Base-by-base conservation (phyloP, 23 red algal genomes). In the Gracilaria caudata region DNA sequence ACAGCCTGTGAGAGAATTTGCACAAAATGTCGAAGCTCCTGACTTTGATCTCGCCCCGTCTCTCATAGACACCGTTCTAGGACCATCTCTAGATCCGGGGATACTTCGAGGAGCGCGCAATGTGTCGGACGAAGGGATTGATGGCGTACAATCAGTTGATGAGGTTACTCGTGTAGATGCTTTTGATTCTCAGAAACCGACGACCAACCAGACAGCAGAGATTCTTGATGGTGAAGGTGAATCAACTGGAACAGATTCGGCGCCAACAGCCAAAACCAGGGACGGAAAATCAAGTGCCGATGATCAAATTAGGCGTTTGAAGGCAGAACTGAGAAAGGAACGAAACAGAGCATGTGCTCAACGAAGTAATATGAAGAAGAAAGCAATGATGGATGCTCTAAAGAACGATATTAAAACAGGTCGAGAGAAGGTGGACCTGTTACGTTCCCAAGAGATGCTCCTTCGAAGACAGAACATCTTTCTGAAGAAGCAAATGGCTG, bases 331-430 rank as follows among this genome's bases (percentile, higher is more conserved):
- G 10, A 17, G 79, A 83, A 53, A 58, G 4, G 79, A 83, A 47
- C 28, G 38, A 33, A 83, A 83, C 55, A 43, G 79, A 13, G 57
- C 63, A 14, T 68, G 55, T 68, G 79, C 79, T 68, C 79, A 83
- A 32, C 53, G 79, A 66, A 66, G 57, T 10, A 83, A 83, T 39
- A 83, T 83, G 79, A 40, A 37, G n/a, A 66, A 63, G 13, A 83
- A 83, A 34, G 79, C 59, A 2, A 45, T 46, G 41, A 53, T 41
- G 30, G 79, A 83, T 28, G 55, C 79, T 37, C 40, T 83, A 11
- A 83, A 83, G 59, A 37, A 14, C 16, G 63, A 64, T 24, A 36
- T 83, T 41, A 65, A 41, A 66, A 83, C 57, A 4, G 39, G 20
- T 25, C 26, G 44, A 16, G 79, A 83, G 60, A 63, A 83, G 32